These are phyloP conservation scores for Geranium rotundifolium DNA, from an alignment of 345 rosid genomes.

Conservation along the genomic window DNA sequence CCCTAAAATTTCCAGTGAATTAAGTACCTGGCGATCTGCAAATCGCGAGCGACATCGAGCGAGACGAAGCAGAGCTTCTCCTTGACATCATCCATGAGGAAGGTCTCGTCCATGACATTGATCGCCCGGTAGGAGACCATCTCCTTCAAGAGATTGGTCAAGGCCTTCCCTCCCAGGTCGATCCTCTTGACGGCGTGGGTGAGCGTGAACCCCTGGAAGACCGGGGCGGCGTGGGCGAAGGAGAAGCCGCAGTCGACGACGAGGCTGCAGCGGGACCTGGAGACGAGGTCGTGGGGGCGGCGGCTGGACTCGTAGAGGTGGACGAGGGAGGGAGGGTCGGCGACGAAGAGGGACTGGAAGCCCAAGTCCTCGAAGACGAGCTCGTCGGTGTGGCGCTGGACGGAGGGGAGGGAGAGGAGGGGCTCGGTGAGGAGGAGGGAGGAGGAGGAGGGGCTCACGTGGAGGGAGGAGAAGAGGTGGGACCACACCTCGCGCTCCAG, in stretches of 20 bases:
- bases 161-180: conserved; percentile 85
- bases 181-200: conserved; percentile 69
- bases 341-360: conserved; percentile 51
- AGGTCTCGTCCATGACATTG: conserved; percentile 79
- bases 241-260: conserved; percentile 92
- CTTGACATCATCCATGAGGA: conserved; percentile 80
- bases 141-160: conserved; percentile 85
- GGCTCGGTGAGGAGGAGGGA: conserved; percentile 11
- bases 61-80: conserved; percentile 93
- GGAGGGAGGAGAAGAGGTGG: conserved; percentile 57
- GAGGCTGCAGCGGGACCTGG: conserved; percentile 60
- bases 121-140: conserved; percentile 67
- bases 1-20: no score
- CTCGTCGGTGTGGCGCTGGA: conserved; percentile 8
- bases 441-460: conserved; percentile 28
- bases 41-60: conserved; percentile 59
- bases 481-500: conserved; percentile 87
- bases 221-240: conserved; percentile 78
- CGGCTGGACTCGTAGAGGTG: conserved; percentile 79
- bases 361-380: conserved; percentile 87
- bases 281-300: conserved; percentile 40
- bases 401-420: no score
- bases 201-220: conserved; percentile 58
- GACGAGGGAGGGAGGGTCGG: conserved; percentile 63
- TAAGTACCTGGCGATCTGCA: conserved; percentile 9